A percentile compares a stretch with the other conserved stretches of the same genome.
phyloP scores from a whole-genome alignment of 2,329 filamentous ascomycete species.

The Chrysosporium queenslandicum region DNA sequence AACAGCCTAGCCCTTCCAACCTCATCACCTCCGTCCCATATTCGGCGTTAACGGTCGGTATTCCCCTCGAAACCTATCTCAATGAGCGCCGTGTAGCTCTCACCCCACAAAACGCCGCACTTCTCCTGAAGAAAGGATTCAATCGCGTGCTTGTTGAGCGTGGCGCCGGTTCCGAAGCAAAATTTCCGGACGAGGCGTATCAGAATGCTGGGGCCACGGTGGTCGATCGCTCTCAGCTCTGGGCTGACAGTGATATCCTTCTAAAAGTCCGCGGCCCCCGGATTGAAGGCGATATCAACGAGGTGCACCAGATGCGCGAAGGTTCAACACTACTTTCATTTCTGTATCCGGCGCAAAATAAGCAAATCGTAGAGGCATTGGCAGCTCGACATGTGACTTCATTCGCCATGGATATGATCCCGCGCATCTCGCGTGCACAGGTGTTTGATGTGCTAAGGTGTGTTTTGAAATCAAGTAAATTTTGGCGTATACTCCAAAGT shows the following conservation, averaged over 20 bases:
- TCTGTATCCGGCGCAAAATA: conserved; percentile 73
- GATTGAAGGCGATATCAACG: conserved; percentile 47
- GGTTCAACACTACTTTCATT: conserved; percentile 72
- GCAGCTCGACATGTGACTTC: conserved; percentile 60
- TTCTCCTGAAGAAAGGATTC: conserved; percentile 80
- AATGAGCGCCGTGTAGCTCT: conserved; percentile 75
- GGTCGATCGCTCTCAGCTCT: conserved; percentile 59
- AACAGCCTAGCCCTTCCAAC: conserved; percentile 8
- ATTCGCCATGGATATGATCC: conserved; percentile 90
- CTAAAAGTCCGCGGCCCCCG: conserved; percentile 74
- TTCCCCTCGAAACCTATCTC: conserved; percentile 67
- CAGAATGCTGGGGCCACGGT: conserved; percentile 67
- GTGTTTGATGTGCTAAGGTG: conserved; percentile 67
- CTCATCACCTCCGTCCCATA: conserved; percentile 46
- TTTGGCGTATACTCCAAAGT: background rate
- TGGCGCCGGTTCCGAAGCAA: conserved; percentile 66
- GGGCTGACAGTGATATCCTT: conserved; percentile 65
- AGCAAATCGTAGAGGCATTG: conserved; percentile 61
- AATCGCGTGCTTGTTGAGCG: conserved; percentile 65
- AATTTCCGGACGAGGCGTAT: conserved; percentile 69
- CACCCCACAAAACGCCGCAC: conserved; percentile 70
- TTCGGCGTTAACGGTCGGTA: conserved; percentile 61
- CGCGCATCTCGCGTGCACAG: conserved; percentile 78
- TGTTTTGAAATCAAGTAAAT: conserved; percentile 8
- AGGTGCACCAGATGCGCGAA: conserved; percentile 57